These are phyloP conservation scores for Halophytophthora polymorphica DNA, from an alignment of 352 stramenopile genomes.

Conservation along the genomic window DNA sequence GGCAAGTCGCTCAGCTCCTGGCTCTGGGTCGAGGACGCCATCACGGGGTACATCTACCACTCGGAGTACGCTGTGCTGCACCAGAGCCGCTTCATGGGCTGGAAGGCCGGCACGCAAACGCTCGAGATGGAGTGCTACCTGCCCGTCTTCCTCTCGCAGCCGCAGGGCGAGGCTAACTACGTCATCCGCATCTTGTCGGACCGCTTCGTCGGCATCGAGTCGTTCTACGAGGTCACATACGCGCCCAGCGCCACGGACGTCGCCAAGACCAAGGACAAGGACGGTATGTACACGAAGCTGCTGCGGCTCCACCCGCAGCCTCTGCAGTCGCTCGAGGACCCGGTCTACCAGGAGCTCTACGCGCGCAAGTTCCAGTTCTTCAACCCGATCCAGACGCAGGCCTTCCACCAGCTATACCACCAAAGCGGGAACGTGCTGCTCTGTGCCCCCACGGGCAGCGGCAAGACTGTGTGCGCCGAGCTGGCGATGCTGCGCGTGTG, in stretches of 20 bases:
- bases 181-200: conserved; percentile 95
- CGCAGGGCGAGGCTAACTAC: conserved; percentile 87
- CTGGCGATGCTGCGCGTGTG: conserved; percentile 96
- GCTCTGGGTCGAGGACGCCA: conserved; percentile 97
- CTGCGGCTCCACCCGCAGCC: conserved; percentile 95
- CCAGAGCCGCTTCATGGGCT: conserved; percentile 68
- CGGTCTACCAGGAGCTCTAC: conserved; percentile 92
- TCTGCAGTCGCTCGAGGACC: conserved; percentile 89
- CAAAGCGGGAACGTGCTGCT: conserved; percentile 95
- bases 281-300: conserved; percentile 84
- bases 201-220: conserved; percentile 95
- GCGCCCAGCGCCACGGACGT: conserved; percentile 31
- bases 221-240: conserved; percentile 74
- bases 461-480: conserved; percentile 97
- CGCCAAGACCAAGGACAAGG: conserved; percentile 40
- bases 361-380: conserved; percentile 84
- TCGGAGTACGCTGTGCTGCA: conserved; percentile 89
- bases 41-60: conserved; percentile 92
- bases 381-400: conserved; percentile 97
- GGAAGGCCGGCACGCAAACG: conserved; percentile 57
- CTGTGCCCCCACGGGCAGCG: conserved; percentile 94
- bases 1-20: conserved; percentile 86
- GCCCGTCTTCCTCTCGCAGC: conserved; percentile 92
- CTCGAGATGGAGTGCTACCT: conserved; percentile 95
- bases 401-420: conserved; percentile 98